Conservation (phyloP, 768 basidiomycete species). For the Boletus vermiculosoides region DNA sequence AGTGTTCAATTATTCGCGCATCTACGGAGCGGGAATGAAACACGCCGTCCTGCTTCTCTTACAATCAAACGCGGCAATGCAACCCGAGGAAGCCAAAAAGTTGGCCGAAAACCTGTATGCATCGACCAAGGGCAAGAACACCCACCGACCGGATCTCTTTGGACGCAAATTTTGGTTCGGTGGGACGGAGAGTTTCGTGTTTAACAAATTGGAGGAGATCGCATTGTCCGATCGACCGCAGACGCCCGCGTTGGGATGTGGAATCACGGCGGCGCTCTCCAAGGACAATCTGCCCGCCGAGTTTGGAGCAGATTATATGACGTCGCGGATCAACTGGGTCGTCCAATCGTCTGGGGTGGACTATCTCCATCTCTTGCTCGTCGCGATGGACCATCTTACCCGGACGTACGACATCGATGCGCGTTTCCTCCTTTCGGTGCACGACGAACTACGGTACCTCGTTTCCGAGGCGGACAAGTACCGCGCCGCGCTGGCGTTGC, state of each 20-base stretch:
- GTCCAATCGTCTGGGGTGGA: constrained; percentile 99
- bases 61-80: constrained; percentile 79
- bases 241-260: constrained; percentile 93
- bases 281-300: constrained; percentile 81
- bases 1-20: constrained; percentile 98
- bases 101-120: constrained; percentile 84
- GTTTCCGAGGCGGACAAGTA: constrained; percentile 87
- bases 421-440: constrained; percentile 93
- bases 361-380: constrained; percentile 94
- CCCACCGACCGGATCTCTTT: constrained; percentile 71
- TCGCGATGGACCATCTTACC: constrained; percentile 89
- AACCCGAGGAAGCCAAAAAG: constrained; percentile 72
- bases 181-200: constrained; percentile 92
- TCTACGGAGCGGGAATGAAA: constrained; percentile 97
- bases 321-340: constrained; percentile 98
- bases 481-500: constrained; percentile 87
- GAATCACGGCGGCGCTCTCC: constrained; percentile 89
- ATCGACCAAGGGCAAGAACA: constrained; percentile 91
- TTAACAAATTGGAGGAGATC: constrained; percentile 97
- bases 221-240: constrained; percentile 82
- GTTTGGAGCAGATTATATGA: constrained; percentile 87
- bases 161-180: constrained; percentile 93
- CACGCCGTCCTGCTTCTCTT: constrained; percentile 87
- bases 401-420: constrained; percentile 80
- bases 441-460: constrained; percentile 95